These are phyloP conservation scores for Plenodomus biglobosus DNA, from an alignment of 2,329 filamentous ascomycete genomes.

Conservation along the genomic window DNA sequence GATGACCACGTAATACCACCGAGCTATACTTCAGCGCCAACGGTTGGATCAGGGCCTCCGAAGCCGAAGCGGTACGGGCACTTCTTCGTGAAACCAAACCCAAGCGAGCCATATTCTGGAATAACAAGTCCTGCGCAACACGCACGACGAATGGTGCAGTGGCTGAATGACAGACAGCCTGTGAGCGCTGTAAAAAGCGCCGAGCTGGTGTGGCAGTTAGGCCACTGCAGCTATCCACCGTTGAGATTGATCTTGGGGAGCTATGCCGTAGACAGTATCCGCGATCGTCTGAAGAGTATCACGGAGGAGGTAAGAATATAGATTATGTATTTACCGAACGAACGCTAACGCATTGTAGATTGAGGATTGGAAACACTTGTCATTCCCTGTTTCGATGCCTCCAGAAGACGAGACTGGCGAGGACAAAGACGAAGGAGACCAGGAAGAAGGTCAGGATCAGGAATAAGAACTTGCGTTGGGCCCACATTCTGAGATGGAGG, in stretches of 20 bases:
- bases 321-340: neutral
- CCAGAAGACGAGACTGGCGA: conserved; percentile 23
- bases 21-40: conserved; percentile 30
- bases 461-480: conserved; percentile 12
- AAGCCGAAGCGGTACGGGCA: conserved; percentile 80
- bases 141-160: conserved; percentile 87
- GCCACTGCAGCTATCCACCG: conserved; percentile 92
- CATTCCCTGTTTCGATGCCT: conserved; percentile 21
- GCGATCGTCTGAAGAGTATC: conserved; percentile 83
- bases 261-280: conserved; percentile 93
- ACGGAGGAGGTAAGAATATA: conserved; percentile 73
- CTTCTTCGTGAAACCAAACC: conserved; percentile 85
- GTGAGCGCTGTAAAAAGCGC: conserved; percentile 91
- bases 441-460: conserved; percentile 29
- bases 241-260: conserved; percentile 82
- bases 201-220: conserved; percentile 90
- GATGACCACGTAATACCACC: conserved; percentile 48
- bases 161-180: conserved; percentile 89
- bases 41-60: conserved; percentile 35
- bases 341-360: conserved; percentile 16
- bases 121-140: conserved; percentile 82
- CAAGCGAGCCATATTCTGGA: conserved; percentile 72
- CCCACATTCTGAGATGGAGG: neutral
- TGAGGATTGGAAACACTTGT: conserved; percentile 33
- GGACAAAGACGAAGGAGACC: conserved; percentile 21